Evolutionary conservation across 345 rosid species (phyloP).

Genomic region (Adansonia digitata): DNA sequence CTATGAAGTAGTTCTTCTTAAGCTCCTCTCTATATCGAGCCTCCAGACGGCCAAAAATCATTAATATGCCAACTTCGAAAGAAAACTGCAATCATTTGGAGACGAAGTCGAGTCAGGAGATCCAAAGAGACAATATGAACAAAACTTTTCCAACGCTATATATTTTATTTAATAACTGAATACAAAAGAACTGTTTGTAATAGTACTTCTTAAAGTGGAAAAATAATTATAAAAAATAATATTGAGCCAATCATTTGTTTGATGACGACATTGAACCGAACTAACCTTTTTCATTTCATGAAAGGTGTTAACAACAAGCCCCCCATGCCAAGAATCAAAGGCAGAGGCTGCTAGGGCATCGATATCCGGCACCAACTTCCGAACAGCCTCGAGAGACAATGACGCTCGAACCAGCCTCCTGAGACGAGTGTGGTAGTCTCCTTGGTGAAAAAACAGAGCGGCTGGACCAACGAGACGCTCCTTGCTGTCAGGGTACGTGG

Average conservation of each 20-base stretch:
- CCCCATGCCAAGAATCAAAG: slow-evolving; percentile 48
- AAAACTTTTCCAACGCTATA: neutral
- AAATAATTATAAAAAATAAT: neutral
- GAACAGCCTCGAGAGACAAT: slow-evolving; percentile 48
- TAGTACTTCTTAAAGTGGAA: neutral
- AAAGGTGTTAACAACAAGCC: slow-evolving; percentile 56
- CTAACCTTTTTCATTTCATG: slow-evolving; percentile 78
- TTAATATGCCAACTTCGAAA: slow-evolving; percentile 71
- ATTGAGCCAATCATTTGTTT: slow-evolving; percentile 4
- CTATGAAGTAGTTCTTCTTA: slow-evolving; percentile 57
- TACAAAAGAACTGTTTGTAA: neutral
- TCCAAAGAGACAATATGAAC: neutral
- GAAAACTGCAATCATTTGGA: slow-evolving; percentile 49
- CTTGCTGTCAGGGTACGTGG: slow-evolving; percentile 90
- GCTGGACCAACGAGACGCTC: slow-evolving; percentile 78
- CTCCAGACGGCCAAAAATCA: slow-evolving; percentile 69
- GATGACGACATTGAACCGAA: neutral
- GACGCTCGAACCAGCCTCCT: slow-evolving; percentile 64
- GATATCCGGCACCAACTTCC: slow-evolving; percentile 52
- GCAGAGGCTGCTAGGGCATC: slow-evolving; percentile 48
- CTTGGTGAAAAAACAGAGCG: slow-evolving; percentile 85
- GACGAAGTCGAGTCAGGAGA: neutral
- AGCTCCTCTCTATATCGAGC: slow-evolving; percentile 54
- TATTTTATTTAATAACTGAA: neutral
- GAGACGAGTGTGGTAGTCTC: slow-evolving; percentile 64